These are phyloP conservation scores for Bruguiera hainesii DNA, from an alignment of 441 rosid genomes.

Conservation along the genomic window DNA sequence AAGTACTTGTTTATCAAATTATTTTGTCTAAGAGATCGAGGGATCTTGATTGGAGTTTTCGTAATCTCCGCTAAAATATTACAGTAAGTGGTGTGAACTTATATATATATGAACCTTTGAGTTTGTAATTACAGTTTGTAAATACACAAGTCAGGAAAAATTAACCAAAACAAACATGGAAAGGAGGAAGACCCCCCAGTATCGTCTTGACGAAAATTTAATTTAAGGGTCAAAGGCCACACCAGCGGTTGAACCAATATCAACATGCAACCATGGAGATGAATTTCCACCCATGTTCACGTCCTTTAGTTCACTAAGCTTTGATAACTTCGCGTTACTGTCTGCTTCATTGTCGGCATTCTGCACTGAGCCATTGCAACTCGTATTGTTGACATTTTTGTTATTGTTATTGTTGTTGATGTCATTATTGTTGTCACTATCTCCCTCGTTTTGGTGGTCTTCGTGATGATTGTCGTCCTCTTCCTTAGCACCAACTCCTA, in stretches of 20 bases:
- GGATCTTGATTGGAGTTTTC: background rate
- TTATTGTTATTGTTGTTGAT: constrained; percentile 14
- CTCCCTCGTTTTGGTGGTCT: constrained; percentile 16
- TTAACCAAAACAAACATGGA: background rate
- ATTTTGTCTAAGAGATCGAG: background rate
- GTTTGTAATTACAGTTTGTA: constrained; percentile 34
- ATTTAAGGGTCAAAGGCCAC: constrained; percentile 31
- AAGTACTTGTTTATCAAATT: background rate
- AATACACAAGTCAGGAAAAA: constrained; percentile 10
- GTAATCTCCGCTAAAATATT: background rate
- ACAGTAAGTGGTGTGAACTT: constrained; percentile 14
- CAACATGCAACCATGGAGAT: constrained; percentile 83
- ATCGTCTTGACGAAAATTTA: background rate
- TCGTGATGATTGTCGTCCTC: constrained; percentile 21
- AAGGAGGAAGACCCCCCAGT: background rate
- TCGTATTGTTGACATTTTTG: constrained; percentile 4
- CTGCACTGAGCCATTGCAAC: constrained; percentile 17
- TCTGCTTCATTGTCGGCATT: constrained; percentile 57
- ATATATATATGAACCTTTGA: constrained; percentile 14
- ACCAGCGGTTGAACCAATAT: constrained; percentile 51
- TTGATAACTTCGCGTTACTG: constrained; percentile 57
- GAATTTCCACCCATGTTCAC: constrained; percentile 45
- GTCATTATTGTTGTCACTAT: background rate
- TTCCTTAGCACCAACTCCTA: constrained; percentile 33
- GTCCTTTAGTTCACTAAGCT: constrained; percentile 62